Evolutionary conservation across 2,329 filamentous ascomycete genomes (phyloP), one percentile per base, ranked within the genome.

Genomic region (Colletotrichum sp.): DNA sequence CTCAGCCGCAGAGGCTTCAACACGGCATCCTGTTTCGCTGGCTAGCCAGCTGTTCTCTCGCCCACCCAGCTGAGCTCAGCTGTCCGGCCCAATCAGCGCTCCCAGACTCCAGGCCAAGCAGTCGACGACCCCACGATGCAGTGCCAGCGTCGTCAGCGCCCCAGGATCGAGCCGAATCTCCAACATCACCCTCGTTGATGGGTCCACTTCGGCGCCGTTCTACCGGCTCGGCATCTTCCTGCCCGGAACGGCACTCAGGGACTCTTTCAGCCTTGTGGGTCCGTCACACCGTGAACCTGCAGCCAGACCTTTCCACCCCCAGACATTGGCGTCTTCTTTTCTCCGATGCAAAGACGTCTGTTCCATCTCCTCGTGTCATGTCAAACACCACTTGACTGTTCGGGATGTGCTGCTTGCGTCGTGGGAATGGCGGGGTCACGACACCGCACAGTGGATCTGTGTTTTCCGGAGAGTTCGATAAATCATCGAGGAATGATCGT

Each of bases 191-290:
- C 19, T 48, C 19, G 39, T 9, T 48, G 13, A 27, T 19, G 59
- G 22, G 57, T 68, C 68, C 72, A 75, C 72, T 32, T 69, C 59
- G 73, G 70, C 73, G 55, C 44, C 57, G 44, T 52, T 36, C 70
- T 67, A 61, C 73, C 73, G 64, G 73, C 73, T 75, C 69, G 69
- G 73, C 73, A 68, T 68, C 64, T 64, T 60, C 15, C 44, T 61
- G 22, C 8, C 28, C 44, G 44, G 74, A 36, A 68, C 63, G 71
- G 55, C 57, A 16, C 57, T 13, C 59, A 34, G 64, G 34, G 44
- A 25, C 44, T 25, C 27, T 11, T 39, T 76, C 74, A 76, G 74
- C 74, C 74, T 74, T 76, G 74, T 76, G 74, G 74, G 70, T 69
- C 74, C 25, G 28, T 59, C 64, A 57, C 44, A 27, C 39, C 15